These are phyloP conservation scores for Entelexis sorbosivorans DNA, from an alignment of 1,139 yeast species.

Conservation along the genomic window DNA sequence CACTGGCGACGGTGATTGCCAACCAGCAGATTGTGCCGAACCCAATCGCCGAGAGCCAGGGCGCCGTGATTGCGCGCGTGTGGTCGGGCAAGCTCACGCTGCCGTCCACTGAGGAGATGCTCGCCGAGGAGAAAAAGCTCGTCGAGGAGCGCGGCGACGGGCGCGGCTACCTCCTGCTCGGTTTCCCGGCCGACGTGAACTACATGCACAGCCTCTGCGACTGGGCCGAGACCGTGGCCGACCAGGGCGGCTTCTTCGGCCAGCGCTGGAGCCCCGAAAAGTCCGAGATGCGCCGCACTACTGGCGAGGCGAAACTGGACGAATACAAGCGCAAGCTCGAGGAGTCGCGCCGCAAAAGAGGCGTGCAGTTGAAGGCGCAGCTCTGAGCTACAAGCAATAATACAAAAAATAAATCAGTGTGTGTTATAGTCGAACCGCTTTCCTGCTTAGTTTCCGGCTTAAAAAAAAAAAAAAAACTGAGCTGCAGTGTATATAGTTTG, in stretches of 20 bases:
- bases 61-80: conserved; percentile 44
- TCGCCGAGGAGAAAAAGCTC: conserved; percentile 34
- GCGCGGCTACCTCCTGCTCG: conserved; percentile 37
- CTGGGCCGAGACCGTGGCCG: conserved; percentile 32
- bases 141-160: conserved; percentile 34
- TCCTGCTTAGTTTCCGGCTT: too few species aligned
- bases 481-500: too few species aligned
- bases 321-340: conserved; percentile 22
- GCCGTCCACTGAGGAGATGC: conserved; percentile 38
- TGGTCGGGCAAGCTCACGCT: conserved; percentile 40
- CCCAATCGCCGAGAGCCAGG: conserved; percentile 50
- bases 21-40: conserved; percentile 49
- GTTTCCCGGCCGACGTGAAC: conserved; percentile 41
- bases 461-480: too few species aligned
- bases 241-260: conserved; percentile 25
- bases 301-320: conserved; percentile 19
- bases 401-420: too few species aligned
- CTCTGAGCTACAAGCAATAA: not conserved
- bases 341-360: conserved; percentile 7
- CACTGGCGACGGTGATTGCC: conserved; percentile 44
- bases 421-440: too few species aligned
- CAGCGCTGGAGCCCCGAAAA: conserved; percentile 26
- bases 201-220: conserved; percentile 36
- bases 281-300: conserved; percentile 20
- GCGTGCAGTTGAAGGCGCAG: not conserved